phyloP scores from a whole-genome alignment of 768 basidiomycete genomes.

The Suillus sp. region DNA sequence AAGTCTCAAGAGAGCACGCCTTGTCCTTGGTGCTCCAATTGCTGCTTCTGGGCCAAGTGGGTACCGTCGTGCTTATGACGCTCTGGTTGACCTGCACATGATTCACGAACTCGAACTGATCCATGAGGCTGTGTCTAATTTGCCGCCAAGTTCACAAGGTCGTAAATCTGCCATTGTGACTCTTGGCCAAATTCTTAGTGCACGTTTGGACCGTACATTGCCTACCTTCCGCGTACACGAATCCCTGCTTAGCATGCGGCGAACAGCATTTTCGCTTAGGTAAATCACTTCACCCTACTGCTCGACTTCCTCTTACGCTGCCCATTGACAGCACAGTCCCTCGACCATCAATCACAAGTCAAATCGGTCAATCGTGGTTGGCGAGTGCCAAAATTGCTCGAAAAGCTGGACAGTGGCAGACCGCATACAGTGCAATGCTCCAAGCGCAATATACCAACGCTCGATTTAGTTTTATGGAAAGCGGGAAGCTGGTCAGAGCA shows the following conservation, averaged over 20 bases:
- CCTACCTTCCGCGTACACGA: conserved; percentile 90
- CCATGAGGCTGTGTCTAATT: conserved; percentile 42
- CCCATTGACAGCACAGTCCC: conserved; percentile 20
- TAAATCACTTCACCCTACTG: conserved; percentile 34
- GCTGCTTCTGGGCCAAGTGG: conserved; percentile 77
- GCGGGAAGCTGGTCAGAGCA: conserved; percentile 81
- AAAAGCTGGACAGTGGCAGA: conserved; percentile 94
- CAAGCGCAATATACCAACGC: conserved; percentile 80
- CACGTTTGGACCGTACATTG: conserved; percentile 73
- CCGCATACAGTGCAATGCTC: conserved; percentile 92
- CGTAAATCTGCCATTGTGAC: conserved; percentile 43
- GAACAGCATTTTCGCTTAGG: conserved; percentile 80
- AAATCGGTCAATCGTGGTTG: conserved; percentile 88
- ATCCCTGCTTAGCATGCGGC: conserved; percentile 84
- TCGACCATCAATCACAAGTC: conserved; percentile 45
- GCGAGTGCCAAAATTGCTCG: conserved; percentile 93
- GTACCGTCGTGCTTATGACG: conserved; percentile 87
- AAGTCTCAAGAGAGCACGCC: conserved; percentile 65
- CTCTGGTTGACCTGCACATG: conserved; percentile 81
- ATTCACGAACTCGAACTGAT: conserved; percentile 84
- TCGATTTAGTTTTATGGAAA: conserved; percentile 84
- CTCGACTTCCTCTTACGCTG: neutral
- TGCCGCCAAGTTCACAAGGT: conserved; percentile 43
- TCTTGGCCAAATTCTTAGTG: conserved; percentile 45
- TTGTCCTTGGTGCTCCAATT: conserved; percentile 76